A percentile compares a stretch with the other conserved stretches of the same genome.
These are phyloP conservation scores for Colletotrichum coccodes DNA, from an alignment of 2,329 filamentous ascomycete species.

Conservation along the genomic window DNA sequence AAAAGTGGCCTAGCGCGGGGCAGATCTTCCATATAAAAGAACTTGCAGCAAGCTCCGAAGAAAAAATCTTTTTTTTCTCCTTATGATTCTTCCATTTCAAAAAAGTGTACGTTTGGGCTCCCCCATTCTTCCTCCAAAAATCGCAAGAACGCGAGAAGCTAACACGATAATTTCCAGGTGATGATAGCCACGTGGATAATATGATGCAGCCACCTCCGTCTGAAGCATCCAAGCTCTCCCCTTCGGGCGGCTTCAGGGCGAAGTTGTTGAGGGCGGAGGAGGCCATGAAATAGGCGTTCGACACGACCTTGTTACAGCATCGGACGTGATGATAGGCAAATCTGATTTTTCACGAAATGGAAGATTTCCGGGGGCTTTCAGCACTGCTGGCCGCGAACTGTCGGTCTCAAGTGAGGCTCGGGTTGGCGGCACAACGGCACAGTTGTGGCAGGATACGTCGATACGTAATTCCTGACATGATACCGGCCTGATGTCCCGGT, in stretches of 20 bases:
- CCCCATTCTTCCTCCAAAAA: conserved; percentile 22
- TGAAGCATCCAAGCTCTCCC: conserved; percentile 84
- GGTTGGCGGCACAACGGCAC: background rate
- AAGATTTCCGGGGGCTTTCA: conserved; percentile 19
- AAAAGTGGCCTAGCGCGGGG: conserved; percentile 26
- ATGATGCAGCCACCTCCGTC: conserved; percentile 80
- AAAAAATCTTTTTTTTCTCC: conserved; percentile 60
- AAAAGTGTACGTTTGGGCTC: conserved; percentile 77
- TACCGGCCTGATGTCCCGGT: background rate
- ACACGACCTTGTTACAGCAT: conserved; percentile 98
- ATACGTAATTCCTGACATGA: conserved; percentile 6
- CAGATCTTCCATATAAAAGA: conserved; percentile 48
- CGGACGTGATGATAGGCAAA: conserved; percentile 97
- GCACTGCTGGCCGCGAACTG: background rate
- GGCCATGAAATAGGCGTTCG: conserved; percentile 98
- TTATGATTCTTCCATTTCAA: conserved; percentile 99
- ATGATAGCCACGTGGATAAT: conserved; percentile 99
- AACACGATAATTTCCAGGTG: conserved; percentile 71
- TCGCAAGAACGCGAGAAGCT: background rate
- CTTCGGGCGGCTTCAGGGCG: conserved; percentile 89
- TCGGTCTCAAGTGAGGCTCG: conserved; percentile 18
- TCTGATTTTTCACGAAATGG: conserved; percentile 75
- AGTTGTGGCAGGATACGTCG: background rate
- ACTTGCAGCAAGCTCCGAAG: conserved; percentile 41
- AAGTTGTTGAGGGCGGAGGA: conserved; percentile 70